Base-by-base conservation (phyloP, 192 early-diverging fungal species). In the Coemansia sp. region DNA sequence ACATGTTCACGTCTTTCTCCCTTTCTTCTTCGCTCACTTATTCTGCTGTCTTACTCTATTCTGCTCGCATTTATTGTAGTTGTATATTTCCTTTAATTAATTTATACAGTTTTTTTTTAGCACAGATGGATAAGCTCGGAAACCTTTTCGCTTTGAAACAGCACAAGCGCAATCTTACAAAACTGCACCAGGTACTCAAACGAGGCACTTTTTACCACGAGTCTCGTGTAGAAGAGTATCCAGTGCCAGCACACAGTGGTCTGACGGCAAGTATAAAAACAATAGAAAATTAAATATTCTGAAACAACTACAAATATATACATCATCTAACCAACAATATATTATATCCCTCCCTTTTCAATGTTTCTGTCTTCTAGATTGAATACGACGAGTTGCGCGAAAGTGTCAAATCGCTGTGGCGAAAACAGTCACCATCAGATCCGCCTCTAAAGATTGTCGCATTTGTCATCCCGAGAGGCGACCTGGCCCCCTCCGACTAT, bases 341-440 rank as follows among this genome's bases (percentile, higher is more conserved):
- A n/a, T n/a, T n/a, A n/a, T n/a, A n/a, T n/a, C n/a, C n/a, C n/a
- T n/a, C n/a, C n/a, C n/a, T n/a, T n/a, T n/a, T n/a, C n/a, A n/a
- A n/a, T n/a, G n/a, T n/a, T n/a, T n/a, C n/a, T n/a, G n/a, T n/a
- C n/a, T n/a, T 60, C 30, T 71, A 71, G 69, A 62, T 76, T 16
- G 68, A 76, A 48, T 70, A 70, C 25, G 50, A 76, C 6, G 73
- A 76, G 29, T 55, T 76, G n/a, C 73, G 73, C 0, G 73, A 76
- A 31, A 67, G 63, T 11, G 73, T 76, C 3, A 60, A 64, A 54
- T 76, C 73, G 1, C 20, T 69, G 0, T 76, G 73, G 73, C 63
- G 73, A 17, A 76, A 76, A 29, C 51, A 61, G 16, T 38, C 62
- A 5, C 67, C 73, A 2, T 10, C 30, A 7, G 68, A 76, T 6